Evolutionary conservation across 225 moss, liverwort and hornwort genomes (phyloP), one percentile per base, ranked within the genome.

Genomic region (Neckera pumila): DNA sequence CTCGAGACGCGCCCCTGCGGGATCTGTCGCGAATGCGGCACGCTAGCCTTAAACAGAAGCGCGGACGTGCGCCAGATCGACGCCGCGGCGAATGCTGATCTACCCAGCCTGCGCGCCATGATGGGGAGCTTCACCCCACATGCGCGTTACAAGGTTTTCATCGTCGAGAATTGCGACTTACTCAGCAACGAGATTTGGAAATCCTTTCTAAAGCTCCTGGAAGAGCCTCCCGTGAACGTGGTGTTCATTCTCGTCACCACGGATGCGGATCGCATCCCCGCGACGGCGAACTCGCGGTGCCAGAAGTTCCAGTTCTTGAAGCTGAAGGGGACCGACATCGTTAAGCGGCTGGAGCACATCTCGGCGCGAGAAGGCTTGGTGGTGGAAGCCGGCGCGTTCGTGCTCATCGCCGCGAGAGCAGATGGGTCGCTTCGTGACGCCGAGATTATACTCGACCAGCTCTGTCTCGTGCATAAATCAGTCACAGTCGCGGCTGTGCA

Each of bases 391-490:
- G 82, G 90, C 45, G 98, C 96, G 11, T 81, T 97, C 77, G 61
- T 88, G 63, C 88, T 97, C 80, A 95, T 98, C 54, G 97, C 98
- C 47, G 76, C 94, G 20, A 92, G 92, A 51, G 90, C 97, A 9
- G 96, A 98, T 45, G 98, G 98, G 5, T 97, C 97, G 71, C 93
- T 98, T 17, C 93, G 96, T 74, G 98, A 98, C n/a, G 98, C 98
- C 14, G 98, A 98, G 87, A 97, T 90, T 4, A 86, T 93, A 19
- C 93, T 98, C 17, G 98, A 98, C 69, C 98, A 98, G 87, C 89
- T 98, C 20, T 95, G 95, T 88, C 92, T 98, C 57, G 87, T 98
- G 81, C 97, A 97, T 42, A 94, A 89, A 82, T 91, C 90, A 40
- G 87, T 98, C n/a, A 89, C 97, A 9, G 76, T 95, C 27, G 78